These are phyloP conservation scores for Lactarius akahatsu DNA, from an alignment of 768 basidiomycete genomes.

Conservation along the genomic window DNA sequence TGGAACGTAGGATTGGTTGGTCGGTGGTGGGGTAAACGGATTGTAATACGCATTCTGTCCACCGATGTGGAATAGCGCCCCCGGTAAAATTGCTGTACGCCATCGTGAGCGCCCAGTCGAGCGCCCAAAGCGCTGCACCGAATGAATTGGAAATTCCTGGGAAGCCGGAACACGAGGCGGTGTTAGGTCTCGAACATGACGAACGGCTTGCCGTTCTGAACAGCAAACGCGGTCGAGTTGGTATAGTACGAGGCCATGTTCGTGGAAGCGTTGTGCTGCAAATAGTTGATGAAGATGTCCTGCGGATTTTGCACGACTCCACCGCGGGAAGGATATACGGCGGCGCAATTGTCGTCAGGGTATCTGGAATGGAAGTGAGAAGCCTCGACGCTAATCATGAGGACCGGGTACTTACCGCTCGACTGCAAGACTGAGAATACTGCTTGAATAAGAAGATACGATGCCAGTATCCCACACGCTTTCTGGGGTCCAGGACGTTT, in stretches of 20 bases:
- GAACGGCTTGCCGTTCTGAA: conserved; percentile 43
- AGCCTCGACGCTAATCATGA: background rate
- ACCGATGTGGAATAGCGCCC: conserved; percentile 51
- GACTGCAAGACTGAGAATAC: conserved; percentile 19
- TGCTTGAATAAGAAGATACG: conserved; percentile 10
- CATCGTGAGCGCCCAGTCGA: conserved; percentile 55
- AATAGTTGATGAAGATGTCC: conserved; percentile 51
- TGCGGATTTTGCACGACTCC: conserved; percentile 41
- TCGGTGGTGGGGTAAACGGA: conserved; percentile 48
- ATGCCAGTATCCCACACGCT: conserved; percentile 28
- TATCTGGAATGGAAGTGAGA: conserved; percentile 43
- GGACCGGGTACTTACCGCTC: conserved; percentile 21
- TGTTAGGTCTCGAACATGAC: conserved; percentile 61
- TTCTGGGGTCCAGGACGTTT: conserved; percentile 21
- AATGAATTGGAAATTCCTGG: conserved; percentile 58
- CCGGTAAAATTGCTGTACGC: conserved; percentile 49
- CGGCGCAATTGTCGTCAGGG: conserved; percentile 62
- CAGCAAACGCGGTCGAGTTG: conserved; percentile 44
- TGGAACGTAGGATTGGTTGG: conserved; percentile 55
- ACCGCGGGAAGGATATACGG: conserved; percentile 43
- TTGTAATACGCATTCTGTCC: conserved; percentile 68
- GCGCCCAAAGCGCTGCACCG: conserved; percentile 51
- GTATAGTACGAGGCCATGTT: conserved; percentile 54
- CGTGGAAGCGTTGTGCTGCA: conserved; percentile 57
- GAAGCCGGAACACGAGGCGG: conserved; percentile 53